Evolutionary conservation across 768 basidiomycete genomes (phyloP).

Genomic region (Lactarius pseudohatsudake): DNA sequence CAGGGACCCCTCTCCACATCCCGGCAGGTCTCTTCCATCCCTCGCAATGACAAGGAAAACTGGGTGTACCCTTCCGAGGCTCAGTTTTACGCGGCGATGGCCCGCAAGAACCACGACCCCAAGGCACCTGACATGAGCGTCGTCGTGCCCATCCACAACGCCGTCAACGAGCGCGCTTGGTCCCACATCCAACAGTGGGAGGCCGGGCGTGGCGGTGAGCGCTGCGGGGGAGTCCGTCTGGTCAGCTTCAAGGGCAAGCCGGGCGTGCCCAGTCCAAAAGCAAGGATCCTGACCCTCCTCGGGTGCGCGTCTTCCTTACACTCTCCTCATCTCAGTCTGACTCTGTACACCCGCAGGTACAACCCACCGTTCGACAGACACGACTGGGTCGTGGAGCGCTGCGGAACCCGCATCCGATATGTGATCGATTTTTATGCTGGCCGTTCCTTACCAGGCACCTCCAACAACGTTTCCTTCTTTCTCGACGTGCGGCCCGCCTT

Average conservation of each 20-base stretch:
- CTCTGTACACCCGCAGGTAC: constrained; percentile 55
- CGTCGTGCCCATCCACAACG: constrained; percentile 98
- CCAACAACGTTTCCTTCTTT: constrained; percentile 77
- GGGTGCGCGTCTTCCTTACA: constrained; percentile 57
- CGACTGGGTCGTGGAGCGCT: constrained; percentile 95
- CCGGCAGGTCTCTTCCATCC: constrained; percentile 87
- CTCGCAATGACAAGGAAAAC: constrained; percentile 63
- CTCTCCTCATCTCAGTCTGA: constrained; percentile 12
- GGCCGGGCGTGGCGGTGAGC: constrained; percentile 69
- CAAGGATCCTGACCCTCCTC: constrained; percentile 75
- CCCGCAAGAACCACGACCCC: constrained; percentile 90
- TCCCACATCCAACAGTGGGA: constrained; percentile 57
- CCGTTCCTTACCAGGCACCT: constrained; percentile 46
- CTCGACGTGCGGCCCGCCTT: constrained; percentile 93
- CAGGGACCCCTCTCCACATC: constrained; percentile 54
- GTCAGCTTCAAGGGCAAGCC: constrained; percentile 92
- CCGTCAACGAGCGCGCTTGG: constrained; percentile 83
- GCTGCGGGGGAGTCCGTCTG: constrained; percentile 77
- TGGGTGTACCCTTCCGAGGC: constrained; percentile 99
- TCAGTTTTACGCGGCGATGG: constrained; percentile 99
- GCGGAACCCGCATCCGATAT: constrained; percentile 86
- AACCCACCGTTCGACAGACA: constrained; percentile 95
- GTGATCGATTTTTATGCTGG: constrained; percentile 99
- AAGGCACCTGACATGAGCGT: constrained; percentile 88
- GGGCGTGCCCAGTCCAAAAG: constrained; percentile 74